Conservation (phyloP, 106 monocot genomes). For the Dioscorea alata region DNA sequence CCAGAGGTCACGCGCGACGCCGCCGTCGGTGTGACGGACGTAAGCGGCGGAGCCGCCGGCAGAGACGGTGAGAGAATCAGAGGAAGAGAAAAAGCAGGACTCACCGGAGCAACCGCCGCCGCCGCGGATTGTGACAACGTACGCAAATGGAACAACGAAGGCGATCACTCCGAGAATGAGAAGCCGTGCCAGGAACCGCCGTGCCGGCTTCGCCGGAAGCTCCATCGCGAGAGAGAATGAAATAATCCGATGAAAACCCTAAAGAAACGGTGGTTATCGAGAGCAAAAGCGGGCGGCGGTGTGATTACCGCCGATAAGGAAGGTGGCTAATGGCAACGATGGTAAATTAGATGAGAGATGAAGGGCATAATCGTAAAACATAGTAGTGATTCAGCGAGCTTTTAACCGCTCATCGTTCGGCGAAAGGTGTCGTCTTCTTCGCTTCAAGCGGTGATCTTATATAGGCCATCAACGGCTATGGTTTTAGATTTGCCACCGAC, state of each 20-base stretch:
- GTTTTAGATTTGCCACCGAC: too few species aligned
- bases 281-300: slow-evolving; percentile 8
- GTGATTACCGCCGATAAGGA: slow-evolving; percentile 8
- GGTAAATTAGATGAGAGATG: not conserved
- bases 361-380: not conserved
- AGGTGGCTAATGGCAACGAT: not conserved
- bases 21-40: not conserved
- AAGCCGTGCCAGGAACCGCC: not conserved
- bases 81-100: slow-evolving; percentile 27
- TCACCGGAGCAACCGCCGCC: slow-evolving; percentile 11
- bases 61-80: not conserved
- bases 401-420: too few species aligned
- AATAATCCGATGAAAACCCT: not conserved
- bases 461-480: too few species aligned
- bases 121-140: slow-evolving; percentile 16
- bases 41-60: not conserved
- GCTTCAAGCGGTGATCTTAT: too few species aligned
- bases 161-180: slow-evolving; percentile 16
- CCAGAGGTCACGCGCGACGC: slow-evolving; percentile 8
- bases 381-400: not conserved
- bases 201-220: not conserved
- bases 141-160: slow-evolving; percentile 15
- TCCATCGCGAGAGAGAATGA: not conserved
- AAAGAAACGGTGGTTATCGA: not conserved
- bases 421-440: too few species aligned